Evolutionary conservation across 2,329 filamentous ascomycete species (phyloP), one percentile per base, ranked within the genome.

Genomic region (Dactylellina parvicollis): DNA sequence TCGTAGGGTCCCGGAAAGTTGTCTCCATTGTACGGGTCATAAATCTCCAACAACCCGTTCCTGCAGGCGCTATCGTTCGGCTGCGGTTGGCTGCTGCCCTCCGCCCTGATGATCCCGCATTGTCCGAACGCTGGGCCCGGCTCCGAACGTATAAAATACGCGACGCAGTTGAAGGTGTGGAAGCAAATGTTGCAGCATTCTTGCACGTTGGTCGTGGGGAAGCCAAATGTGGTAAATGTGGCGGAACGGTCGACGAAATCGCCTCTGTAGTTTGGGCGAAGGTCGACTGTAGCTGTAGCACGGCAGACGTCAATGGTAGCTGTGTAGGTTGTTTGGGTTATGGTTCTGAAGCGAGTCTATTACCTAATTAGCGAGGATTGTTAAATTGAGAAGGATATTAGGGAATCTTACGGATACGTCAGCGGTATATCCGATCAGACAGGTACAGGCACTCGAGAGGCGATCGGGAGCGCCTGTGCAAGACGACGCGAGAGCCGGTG

Each of bases 371-470:
- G 26, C 28, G 22, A 7, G 4, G 10, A 16, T 14, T 14, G 10
- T 24, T 52, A 3, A 47, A 22, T 12, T 20, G 14, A 42, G 24
- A 5, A 18, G 18, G 20, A 55, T 36, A 24, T 3, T 7, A 20
- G 14, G n/a, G 32, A 14, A 40, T 8, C 46, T 36, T 66, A 75
- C 73, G 12, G 49, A 34, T 72, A 4, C 12, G 2, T 65, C 49
- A 12, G 30, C 46, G 0, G 73, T 73, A 18, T 57, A 44, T 30
- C 73, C 73, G 16, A 75, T 61, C 12, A 72, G 28, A 40, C 73
- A 75, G 8, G 73, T 73, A 22, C 73, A 75, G n/a, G 73, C 73
- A 46, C 73, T 75, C n/a, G 66, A 72, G 32, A 75, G 12, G 12
- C 73, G 69, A 24, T 65, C 62, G 12, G 56, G 52, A 8, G 42